Percentiles rank a stretch among this genome's conserved stretches.
phyloP scores from a whole-genome alignment of 345 rosid genomes.

The Camelina hispida region DNA sequence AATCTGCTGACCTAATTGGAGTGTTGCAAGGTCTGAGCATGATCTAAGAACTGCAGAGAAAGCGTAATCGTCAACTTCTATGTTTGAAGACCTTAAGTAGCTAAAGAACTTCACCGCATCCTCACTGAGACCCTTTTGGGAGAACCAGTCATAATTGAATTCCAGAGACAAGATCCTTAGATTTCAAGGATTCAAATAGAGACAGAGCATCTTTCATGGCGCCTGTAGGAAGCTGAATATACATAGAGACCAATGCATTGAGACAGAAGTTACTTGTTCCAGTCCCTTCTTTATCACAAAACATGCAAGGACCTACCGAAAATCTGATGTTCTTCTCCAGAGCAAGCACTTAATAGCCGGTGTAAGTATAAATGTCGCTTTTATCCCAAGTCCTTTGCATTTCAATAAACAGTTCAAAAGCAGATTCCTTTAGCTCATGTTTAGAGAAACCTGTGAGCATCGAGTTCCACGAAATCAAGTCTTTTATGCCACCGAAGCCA shows the following conservation, averaged over 20 bases:
- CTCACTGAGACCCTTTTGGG: slow-evolving; percentile 62
- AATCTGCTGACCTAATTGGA: slow-evolving; percentile 70
- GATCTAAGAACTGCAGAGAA: slow-evolving; percentile 78
- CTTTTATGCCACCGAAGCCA: slow-evolving; percentile 48
- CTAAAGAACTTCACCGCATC: slow-evolving; percentile 59
- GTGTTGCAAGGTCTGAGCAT: slow-evolving; percentile 78
- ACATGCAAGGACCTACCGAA: slow-evolving; percentile 65
- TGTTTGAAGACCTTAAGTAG: slow-evolving; percentile 53
- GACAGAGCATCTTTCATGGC: slow-evolving; percentile 58
- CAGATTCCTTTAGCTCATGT: slow-evolving; percentile 58
- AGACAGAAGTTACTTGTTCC: slow-evolving; percentile 55
- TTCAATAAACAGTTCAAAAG: slow-evolving; percentile 54
- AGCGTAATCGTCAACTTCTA: slow-evolving; percentile 66
- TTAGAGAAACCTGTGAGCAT: slow-evolving; percentile 66
- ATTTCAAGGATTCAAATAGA: slow-evolving; percentile 58
- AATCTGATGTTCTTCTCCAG: slow-evolving; percentile 43
- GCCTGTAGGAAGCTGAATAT: slow-evolving; percentile 53
- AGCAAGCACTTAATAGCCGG: slow-evolving; percentile 68
- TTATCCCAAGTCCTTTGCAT: slow-evolving; percentile 55
- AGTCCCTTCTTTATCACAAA: slow-evolving; percentile 69
- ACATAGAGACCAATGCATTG: slow-evolving; percentile 69
- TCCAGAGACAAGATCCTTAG: slow-evolving; percentile 76
- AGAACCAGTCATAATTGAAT: slow-evolving; percentile 72
- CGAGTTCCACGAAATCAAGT: slow-evolving; percentile 78
- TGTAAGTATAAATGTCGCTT: slow-evolving; percentile 73